These are phyloP conservation scores for Penicillium mononematosum DNA, from an alignment of 495 filamentous ascomycete species.

Conservation along the genomic window DNA sequence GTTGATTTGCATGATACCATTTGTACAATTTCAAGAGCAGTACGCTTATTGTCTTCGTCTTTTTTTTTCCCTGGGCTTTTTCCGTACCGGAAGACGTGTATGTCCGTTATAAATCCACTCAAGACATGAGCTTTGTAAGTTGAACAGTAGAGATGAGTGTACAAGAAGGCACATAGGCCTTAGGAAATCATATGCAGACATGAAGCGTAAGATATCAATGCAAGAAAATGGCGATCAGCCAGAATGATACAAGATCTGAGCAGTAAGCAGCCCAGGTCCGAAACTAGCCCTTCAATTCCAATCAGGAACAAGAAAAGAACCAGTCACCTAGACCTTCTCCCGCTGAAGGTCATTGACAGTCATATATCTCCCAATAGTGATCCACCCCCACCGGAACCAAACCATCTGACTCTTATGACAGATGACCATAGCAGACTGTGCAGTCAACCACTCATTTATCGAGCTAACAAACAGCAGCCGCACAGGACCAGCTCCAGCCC, in stretches of 20 bases:
- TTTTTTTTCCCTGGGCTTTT: not conserved
- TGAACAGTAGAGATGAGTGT: not conserved
- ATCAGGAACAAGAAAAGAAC: not conserved
- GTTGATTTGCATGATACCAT: slow-evolving; percentile 1
- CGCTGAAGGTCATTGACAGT: slow-evolving; percentile 82
- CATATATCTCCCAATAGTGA: slow-evolving; percentile 89
- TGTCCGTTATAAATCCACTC: not conserved
- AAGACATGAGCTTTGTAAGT: not conserved
- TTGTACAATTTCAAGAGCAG: not conserved
- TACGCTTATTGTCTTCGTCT: not conserved
- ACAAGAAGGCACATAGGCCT: slow-evolving; percentile 7
- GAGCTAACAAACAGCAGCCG: slow-evolving; percentile 70
- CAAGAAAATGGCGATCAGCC: not conserved
- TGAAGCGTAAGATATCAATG: slow-evolving; percentile 10
- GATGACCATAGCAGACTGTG: slow-evolving; percentile 79
- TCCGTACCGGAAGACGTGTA: not conserved
- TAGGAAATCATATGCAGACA: slow-evolving; percentile 5
- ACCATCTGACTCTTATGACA: slow-evolving; percentile 95
- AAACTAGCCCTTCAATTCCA: not conserved
- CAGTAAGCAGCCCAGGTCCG: not conserved
- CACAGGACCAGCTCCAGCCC: slow-evolving; percentile 35
- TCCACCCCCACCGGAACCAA: slow-evolving; percentile 98
- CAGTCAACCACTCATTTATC: slow-evolving; percentile 58
- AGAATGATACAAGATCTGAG: not conserved
- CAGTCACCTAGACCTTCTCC: slow-evolving; percentile 46